Evolutionary conservation across 1,284 basidiomycete species (phyloP).

Genomic region (Stygiomarasmius scandens): DNA sequence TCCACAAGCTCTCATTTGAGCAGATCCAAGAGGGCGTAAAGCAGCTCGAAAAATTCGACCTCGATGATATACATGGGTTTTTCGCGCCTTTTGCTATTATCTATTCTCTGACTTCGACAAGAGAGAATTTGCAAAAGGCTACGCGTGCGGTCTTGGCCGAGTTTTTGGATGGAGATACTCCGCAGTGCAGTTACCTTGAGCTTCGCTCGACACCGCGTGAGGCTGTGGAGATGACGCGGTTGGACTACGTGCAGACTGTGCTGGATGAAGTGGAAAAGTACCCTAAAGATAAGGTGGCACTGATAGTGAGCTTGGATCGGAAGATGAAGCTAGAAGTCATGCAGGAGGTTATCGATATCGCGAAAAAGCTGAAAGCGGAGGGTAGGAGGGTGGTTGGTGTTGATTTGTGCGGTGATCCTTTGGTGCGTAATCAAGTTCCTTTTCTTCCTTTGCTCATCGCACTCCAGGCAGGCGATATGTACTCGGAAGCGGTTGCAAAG

Average conservation of each 20-base stretch:
- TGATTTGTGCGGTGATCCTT: slow-evolving; percentile 80
- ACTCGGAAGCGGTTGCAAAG: slow-evolving; percentile 41
- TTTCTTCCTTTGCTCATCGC: not conserved
- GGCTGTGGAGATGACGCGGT: slow-evolving; percentile 55
- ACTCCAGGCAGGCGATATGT: slow-evolving; percentile 55
- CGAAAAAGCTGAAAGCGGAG: slow-evolving; percentile 53
- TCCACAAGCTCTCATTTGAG: slow-evolving; percentile 23
- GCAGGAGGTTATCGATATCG: slow-evolving; percentile 59
- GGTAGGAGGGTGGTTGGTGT: slow-evolving; percentile 74
- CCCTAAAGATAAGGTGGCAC: slow-evolving; percentile 47
- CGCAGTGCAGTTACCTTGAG: slow-evolving; percentile 72
- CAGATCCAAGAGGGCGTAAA: slow-evolving; percentile 47
- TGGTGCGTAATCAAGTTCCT: slow-evolving; percentile 30
- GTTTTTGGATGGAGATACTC: slow-evolving; percentile 55
- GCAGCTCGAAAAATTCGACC: slow-evolving; percentile 47
- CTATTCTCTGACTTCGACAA: slow-evolving; percentile 71
- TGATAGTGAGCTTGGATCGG: slow-evolving; percentile 77
- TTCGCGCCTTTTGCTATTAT: slow-evolving; percentile 77
- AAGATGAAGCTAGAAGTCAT: slow-evolving; percentile 56
- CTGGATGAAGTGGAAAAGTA: slow-evolving; percentile 68
- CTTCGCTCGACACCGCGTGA: slow-evolving; percentile 71
- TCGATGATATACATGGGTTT: slow-evolving; percentile 67
- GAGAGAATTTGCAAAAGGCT: slow-evolving; percentile 50
- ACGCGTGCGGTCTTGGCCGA: slow-evolving; percentile 63
- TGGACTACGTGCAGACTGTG: slow-evolving; percentile 64